Base-by-base conservation (phyloP, 2,329 filamentous ascomycete species). In the Pseudocercospora macadamiae region DNA sequence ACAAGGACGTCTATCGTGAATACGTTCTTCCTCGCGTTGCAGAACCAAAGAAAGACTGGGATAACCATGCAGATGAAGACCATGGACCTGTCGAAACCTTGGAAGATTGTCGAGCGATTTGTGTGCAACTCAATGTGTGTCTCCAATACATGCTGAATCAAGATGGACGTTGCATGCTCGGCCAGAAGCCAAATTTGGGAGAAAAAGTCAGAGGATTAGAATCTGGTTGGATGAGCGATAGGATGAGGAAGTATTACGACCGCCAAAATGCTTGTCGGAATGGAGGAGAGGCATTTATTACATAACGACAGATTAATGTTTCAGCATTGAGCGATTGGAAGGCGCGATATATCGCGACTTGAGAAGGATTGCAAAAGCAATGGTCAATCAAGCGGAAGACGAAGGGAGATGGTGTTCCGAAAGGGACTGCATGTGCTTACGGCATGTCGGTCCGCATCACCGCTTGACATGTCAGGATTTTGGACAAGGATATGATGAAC, bases 11-110 rank as follows among this genome's bases (percentile, higher is more conserved):
- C 7, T 70, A 64, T 49, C 23, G 19, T 9, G 44, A 62, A 23
- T 70, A 65, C 47, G 44, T 69, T 4, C 34, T 69, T 0, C 68
- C 68, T 2, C 61, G 62, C 8, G 68, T 65, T 12, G 18, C 16
- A 21, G 25, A 53, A n/a, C 34, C 61, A 12, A 58, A 55, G 28
- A 26, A 6, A 2, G 58, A 67, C 32, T 70, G 69, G 69, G 54
- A 69, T 54, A 71, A 71, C 10, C 59, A 66, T 28, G 61, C 63
- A 7, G 55, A 66, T 8, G 51, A 66, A 2, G 63, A 65, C 16
- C 55, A 61, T 23, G 55, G 57, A 1, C 26, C 34, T 1, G 63
- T 61, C 9, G 23, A 36, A 0, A 59, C 61, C 10, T 28, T 64
- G n/a, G 63, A 66, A 14, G 64, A 51, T 5, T 71, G 69, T 47